phyloP scores from a whole-genome alignment of 768 basidiomycete genomes.

The Gautieria morchelliformis region DNA sequence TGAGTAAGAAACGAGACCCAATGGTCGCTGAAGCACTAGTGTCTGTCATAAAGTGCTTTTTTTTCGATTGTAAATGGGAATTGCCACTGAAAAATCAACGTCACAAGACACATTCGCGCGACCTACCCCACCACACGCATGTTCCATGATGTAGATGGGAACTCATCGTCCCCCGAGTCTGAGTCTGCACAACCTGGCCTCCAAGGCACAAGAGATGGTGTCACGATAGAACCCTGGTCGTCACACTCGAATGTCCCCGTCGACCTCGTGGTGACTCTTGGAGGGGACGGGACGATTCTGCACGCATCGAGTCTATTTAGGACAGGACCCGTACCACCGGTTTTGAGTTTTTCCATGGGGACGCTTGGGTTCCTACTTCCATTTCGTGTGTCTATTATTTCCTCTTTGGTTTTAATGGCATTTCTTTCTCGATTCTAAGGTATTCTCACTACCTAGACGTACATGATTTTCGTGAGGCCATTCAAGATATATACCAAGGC shows the following conservation, averaged over 20 bases:
- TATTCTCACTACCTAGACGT: conserved; percentile 47
- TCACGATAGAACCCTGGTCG: conserved; percentile 5
- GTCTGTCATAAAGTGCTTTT: conserved; percentile 5
- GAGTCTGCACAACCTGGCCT: not conserved
- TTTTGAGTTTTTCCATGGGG: conserved; percentile 86
- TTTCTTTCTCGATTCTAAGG: not conserved
- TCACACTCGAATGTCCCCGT: conserved; percentile 21
- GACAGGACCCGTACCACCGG: conserved; percentile 85
- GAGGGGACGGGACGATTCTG: conserved; percentile 91
- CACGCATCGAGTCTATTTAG: conserved; percentile 90
- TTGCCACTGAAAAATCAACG: not conserved
- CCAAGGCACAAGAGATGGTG: not conserved
- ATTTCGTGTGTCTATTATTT: conserved; percentile 48
- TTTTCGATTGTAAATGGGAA: not conserved
- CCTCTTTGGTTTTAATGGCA: not conserved
- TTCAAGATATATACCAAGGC: conserved; percentile 71
- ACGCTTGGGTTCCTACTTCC: conserved; percentile 89
- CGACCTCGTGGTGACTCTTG: conserved; percentile 82
- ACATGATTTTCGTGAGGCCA: conserved; percentile 72
- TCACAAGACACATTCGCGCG: conserved; percentile 3
- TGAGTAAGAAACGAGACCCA: conserved; percentile 9
- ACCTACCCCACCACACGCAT: conserved; percentile 4
- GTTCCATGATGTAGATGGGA: conserved; percentile 1
- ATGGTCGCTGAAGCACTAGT: conserved; percentile 7
- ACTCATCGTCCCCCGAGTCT: not conserved